phyloP scores from a whole-genome alignment of 331 rosid species.

The Erythrophleum ivorense region DNA sequence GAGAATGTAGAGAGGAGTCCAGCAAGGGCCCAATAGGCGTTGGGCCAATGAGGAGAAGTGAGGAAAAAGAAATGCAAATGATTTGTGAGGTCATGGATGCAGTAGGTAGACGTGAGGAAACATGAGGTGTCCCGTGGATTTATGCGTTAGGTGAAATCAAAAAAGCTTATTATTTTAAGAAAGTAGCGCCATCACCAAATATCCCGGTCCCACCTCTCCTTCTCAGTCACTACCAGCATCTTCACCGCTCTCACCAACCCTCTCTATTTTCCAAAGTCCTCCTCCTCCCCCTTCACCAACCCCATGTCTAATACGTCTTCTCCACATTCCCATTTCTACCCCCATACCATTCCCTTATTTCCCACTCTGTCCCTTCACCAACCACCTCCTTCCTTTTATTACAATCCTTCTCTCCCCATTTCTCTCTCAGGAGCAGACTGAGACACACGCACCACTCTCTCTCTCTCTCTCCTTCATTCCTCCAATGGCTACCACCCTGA shows the following conservation, averaged over 20 bases:
- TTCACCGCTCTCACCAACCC: constrained; percentile 45
- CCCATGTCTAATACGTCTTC: neutral
- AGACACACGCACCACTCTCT: neutral
- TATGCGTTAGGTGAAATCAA: neutral
- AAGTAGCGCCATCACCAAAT: neutral
- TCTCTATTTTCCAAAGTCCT: neutral
- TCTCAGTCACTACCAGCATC: neutral
- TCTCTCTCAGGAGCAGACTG: constrained; percentile 6
- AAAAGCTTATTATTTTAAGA: too few relatives aligned
- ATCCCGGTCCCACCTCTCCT: neutral
- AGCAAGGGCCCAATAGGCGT: neutral
- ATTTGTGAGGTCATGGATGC: neutral
- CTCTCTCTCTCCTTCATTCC: constrained; percentile 13
- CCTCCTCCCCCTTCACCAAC: constrained; percentile 18
- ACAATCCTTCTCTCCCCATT: neutral
- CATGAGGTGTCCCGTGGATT: neutral
- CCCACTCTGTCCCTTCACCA: constrained; percentile 45
- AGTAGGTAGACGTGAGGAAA: neutral
- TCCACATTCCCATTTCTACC: neutral
- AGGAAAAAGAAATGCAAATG: neutral
- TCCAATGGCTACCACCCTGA: constrained; percentile 31
- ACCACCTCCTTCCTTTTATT: constrained; percentile 31
- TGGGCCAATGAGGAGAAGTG: neutral
- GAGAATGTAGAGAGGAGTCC: neutral
- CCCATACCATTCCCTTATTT: neutral